Evolutionary conservation across 2,329 filamentous ascomycete species (phyloP), one percentile per base, ranked within the genome.

Genomic region (Tolypocladium tundrense): DNA sequence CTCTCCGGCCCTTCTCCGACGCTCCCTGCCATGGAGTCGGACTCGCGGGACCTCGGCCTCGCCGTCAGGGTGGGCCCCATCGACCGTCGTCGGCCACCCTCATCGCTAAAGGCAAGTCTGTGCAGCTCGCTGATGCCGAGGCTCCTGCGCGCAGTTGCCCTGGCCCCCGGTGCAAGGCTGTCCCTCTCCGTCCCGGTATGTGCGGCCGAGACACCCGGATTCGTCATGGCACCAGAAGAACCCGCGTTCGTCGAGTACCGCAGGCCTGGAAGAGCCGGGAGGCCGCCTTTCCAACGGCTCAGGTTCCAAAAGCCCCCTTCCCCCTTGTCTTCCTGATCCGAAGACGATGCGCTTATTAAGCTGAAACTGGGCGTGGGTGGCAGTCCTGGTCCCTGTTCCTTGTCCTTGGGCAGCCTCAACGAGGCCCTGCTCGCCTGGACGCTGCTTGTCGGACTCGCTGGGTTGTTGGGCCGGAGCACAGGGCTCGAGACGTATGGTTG

Each of bases 291-390:
- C 82, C 81, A 85, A 27, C 79, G 74, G 41, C 75, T 77, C 24
- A 83, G 66, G 60, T 81, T 84, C 83, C 82, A 86, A 65, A 86
- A 85, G 11, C 77, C 31, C 62, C 71, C 68, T 9, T 75, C 72
- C 2, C 72, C 74, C 4, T 75, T 76, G 4, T 77, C 75, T 33
- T 74, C 72, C 7, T 72, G 67, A 19, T 75, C 69, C 1, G 67
- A 61, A 19, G 70, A 70, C 8, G 67, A 64, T 6, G 66, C 66
- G 41, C 67, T 71, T 8, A 72, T 70, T 33, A 83, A 73, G 6
- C 75, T 80, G 65, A 85, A 84, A 59, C 81, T 81, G 2, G 82
- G 82, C 1, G 79, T 79, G 0, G 81, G 82, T 0, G 78, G 79
- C 2, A 73, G 66, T 4, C 67, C 65, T 1, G 67, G 66, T 16